A percentile compares a stretch with the other conserved stretches of the same genome.
Conservation (phyloP, 2,329 filamentous ascomycete genomes). For the Penicillium sp. region DNA sequence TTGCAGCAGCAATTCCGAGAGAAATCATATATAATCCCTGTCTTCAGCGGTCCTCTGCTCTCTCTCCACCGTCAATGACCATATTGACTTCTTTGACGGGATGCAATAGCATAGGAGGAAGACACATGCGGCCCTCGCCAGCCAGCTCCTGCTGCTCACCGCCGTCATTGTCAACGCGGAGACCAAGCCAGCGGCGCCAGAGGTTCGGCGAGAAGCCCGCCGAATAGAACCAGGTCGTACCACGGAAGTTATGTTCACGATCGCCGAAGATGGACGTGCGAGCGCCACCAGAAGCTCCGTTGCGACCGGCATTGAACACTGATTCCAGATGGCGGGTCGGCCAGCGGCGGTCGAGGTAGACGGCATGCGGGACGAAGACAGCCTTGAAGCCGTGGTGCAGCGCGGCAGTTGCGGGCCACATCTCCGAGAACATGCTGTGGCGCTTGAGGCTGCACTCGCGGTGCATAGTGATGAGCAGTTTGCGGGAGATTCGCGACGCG, state of each 20-base stretch:
- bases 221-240: slow-evolving; percentile 90
- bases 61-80: slow-evolving; percentile 43
- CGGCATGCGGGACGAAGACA: slow-evolving; percentile 83
- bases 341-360: slow-evolving; percentile 87
- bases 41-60: slow-evolving; percentile 23
- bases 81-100: slow-evolving; percentile 75
- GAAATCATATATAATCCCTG: neutral
- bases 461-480: slow-evolving; percentile 84
- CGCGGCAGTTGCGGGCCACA: slow-evolving; percentile 88
- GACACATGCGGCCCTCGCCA: slow-evolving; percentile 82
- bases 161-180: slow-evolving; percentile 74
- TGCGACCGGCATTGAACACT: slow-evolving; percentile 76
- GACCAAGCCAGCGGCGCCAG: slow-evolving; percentile 82
- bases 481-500: slow-evolving; percentile 76
- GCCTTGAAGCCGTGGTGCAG: slow-evolving; percentile 92
- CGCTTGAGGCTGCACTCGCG: slow-evolving; percentile 80
- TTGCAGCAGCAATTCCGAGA: neutral
- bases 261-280: slow-evolving; percentile 75
- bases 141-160: slow-evolving; percentile 73
- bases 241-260: slow-evolving; percentile 82
- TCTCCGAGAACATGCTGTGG: slow-evolving; percentile 90
- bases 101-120: slow-evolving; percentile 86
- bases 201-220: slow-evolving; percentile 77
- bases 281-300: slow-evolving; percentile 72
- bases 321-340: slow-evolving; percentile 73